Evolutionary conservation across 2,329 filamentous ascomycete species (phyloP), one percentile per base, ranked within the genome.

Genomic region (Plectosphaerella cucumerina): DNA sequence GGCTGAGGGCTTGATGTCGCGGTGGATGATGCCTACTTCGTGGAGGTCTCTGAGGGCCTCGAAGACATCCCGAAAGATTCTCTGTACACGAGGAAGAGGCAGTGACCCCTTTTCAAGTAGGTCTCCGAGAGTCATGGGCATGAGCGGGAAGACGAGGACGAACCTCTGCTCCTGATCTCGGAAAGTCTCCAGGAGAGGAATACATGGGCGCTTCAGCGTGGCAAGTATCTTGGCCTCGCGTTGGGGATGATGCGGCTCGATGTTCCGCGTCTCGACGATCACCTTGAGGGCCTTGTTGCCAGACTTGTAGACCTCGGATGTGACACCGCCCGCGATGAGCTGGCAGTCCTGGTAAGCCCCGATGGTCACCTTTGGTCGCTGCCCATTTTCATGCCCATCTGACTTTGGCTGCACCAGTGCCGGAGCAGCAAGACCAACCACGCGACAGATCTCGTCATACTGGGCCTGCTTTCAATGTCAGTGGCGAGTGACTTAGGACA

Each of bases 1-100:
- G 49, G 96, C 96, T 0, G 90, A 91, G 1, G 94, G 94, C 63
- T 99, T 99, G 64, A 99, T 74, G 63, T 99, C 94, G 51, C 94
- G 85, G 66, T 99, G 94, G 50, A 99, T 87, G 52, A 99, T 91
- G 8, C 84, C 87, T 21, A 82, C 71, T 8, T 67, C 59, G 65
- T 99, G 94, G 2, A 97, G 74, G 59, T 88, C 78, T 2, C 71
- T 71, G 2, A 99, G 77, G 4, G 83, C 92, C 4, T 70, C 66
- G 62, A 97, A 87, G 6, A 94, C 63, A 58, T 92, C 85, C 11
- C 52, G 70, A 69, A 77, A 94, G 66, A 75, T 82, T 20, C 63
- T 59, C 18, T 65, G 63, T 14, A 73, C 55, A 8, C 67, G 64
- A 14, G 58, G 17, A 4, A 56, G 53, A 2, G 70, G 49, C 14